These are phyloP conservation scores for Cicer judaicum DNA, from an alignment of 306 rosid species.

Conservation along the genomic window DNA sequence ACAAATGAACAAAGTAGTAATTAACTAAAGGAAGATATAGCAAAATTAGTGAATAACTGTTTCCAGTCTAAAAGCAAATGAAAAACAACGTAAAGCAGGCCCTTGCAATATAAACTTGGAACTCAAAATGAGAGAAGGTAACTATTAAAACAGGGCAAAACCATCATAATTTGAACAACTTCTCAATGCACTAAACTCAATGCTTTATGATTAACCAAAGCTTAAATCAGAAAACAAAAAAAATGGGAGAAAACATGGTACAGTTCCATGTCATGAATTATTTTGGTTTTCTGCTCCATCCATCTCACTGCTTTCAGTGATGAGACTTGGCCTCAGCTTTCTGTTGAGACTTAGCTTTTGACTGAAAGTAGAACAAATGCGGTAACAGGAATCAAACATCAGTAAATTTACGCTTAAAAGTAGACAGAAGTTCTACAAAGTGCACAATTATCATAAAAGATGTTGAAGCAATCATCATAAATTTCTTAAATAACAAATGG, in stretches of 20 bases:
- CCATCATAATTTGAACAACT: constrained; percentile 25
- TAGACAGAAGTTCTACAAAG: constrained; percentile 26
- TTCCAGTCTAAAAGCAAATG: constrained; percentile 11
- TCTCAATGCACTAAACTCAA: constrained; percentile 48
- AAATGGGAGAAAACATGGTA: constrained; percentile 45
- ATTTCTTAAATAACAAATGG: background rate
- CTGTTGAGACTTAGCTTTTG: constrained; percentile 79
- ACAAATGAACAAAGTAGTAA: constrained; percentile 4
- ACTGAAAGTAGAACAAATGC: constrained; percentile 52
- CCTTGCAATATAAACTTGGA: constrained; percentile 37
- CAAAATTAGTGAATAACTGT: background rate
- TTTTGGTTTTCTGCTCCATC: constrained; percentile 55
- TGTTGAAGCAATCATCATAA: constrained; percentile 13
- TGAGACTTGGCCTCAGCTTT: constrained; percentile 56
- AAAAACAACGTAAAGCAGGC: constrained; percentile 6
- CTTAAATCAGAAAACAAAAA: constrained; percentile 36
- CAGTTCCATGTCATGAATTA: constrained; percentile 54
- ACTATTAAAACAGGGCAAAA: constrained; percentile 44
- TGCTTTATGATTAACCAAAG: constrained; percentile 42
- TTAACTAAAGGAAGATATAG: background rate
- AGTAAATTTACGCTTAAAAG: background rate
- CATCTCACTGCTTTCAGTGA: constrained; percentile 63
- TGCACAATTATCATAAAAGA: constrained; percentile 1
- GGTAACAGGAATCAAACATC: constrained; percentile 23
- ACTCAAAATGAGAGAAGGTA: constrained; percentile 13